Conservation (phyloP, 2,329 filamentous ascomycete species). For the Tolypocladium endophyticum region DNA sequence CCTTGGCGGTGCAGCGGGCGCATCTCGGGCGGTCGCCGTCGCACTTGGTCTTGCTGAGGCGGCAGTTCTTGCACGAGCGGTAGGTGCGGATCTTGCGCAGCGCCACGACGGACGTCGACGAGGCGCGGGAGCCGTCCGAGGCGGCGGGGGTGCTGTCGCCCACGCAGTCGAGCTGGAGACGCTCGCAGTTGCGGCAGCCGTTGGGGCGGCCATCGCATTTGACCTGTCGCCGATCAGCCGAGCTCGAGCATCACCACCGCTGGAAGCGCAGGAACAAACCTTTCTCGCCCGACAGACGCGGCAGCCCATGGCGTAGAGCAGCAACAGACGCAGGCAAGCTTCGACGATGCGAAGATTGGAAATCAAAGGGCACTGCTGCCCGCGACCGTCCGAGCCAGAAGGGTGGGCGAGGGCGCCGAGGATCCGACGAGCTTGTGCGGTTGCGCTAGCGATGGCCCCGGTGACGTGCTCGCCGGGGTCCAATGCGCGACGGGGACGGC, state of each 20-base stretch:
- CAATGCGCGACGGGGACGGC: neutral
- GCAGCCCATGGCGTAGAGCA: slow-evolving; percentile 22
- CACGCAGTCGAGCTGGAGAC: slow-evolving; percentile 29
- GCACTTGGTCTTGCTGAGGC: slow-evolving; percentile 30
- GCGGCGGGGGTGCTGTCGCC: slow-evolving; percentile 20
- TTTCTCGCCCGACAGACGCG: slow-evolving; percentile 30
- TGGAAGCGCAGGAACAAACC: slow-evolving; percentile 10
- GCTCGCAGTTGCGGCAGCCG: slow-evolving; percentile 31
- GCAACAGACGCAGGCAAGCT: neutral
- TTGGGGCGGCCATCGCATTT: slow-evolving; percentile 30
- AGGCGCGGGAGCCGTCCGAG: slow-evolving; percentile 8
- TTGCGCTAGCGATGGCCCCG: slow-evolving; percentile 7
- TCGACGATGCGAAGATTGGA: neutral
- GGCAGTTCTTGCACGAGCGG: slow-evolving; percentile 27
- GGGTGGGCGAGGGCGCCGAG: neutral
- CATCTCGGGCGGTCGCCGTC: slow-evolving; percentile 28
- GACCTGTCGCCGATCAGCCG: slow-evolving; percentile 16
- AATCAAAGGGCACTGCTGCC: neutral
- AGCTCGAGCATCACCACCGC: neutral
- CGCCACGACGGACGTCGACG: slow-evolving; percentile 17
- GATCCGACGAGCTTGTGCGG: neutral
- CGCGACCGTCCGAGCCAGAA: neutral
- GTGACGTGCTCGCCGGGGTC: slow-evolving; percentile 6
- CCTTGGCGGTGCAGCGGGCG: slow-evolving; percentile 22
- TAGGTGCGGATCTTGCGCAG: slow-evolving; percentile 29